Conservation (phyloP, 1,284 basidiomycete genomes). For the Marasmius fiardii region DNA sequence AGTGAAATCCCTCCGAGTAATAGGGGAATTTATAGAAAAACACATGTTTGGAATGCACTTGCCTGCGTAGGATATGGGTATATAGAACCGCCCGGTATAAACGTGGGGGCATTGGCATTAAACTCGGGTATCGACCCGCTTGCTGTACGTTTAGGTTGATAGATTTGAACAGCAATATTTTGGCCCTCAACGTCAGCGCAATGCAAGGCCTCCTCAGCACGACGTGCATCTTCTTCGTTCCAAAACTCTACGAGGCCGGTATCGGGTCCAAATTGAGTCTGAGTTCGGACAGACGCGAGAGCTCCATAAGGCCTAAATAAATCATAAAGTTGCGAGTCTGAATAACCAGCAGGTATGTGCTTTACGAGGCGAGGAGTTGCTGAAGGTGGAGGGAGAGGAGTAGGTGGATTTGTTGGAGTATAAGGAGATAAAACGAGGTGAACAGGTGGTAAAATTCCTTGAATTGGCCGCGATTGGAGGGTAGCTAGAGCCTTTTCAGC, state of each 20-base stretch:
- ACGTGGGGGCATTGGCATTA: slow-evolving; percentile 62
- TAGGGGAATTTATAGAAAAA: neutral
- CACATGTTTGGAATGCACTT: slow-evolving; percentile 16
- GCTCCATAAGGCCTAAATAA: slow-evolving; percentile 72
- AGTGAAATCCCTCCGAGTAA: neutral
- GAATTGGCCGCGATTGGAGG: slow-evolving; percentile 70
- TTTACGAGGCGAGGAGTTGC: slow-evolving; percentile 76
- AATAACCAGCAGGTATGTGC: slow-evolving; percentile 63
- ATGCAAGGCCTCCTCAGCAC: slow-evolving; percentile 77
- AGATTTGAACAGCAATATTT: slow-evolving; percentile 77
- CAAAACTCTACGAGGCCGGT: slow-evolving; percentile 83
- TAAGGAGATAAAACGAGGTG: slow-evolving; percentile 70
- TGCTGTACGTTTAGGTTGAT: slow-evolving; percentile 58
- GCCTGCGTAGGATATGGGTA: slow-evolving; percentile 47
- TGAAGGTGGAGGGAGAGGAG: slow-evolving; percentile 67
- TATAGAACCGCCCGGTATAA: neutral
- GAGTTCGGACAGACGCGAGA: slow-evolving; percentile 66
- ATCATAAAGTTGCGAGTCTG: slow-evolving; percentile 77
- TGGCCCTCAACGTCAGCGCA: slow-evolving; percentile 76
- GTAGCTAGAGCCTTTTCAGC: slow-evolving; percentile 88
- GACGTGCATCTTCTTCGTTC: slow-evolving; percentile 81
- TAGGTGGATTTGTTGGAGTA: slow-evolving; percentile 67
- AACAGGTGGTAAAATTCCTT: slow-evolving; percentile 50
- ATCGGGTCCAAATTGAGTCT: slow-evolving; percentile 68
- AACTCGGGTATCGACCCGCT: slow-evolving; percentile 56